A percentile compares a stretch with the other conserved stretches of the same genome.
These are phyloP conservation scores for Bimuria novae-zelandiae DNA, from an alignment of 2,329 filamentous ascomycete genomes.

Conservation along the genomic window DNA sequence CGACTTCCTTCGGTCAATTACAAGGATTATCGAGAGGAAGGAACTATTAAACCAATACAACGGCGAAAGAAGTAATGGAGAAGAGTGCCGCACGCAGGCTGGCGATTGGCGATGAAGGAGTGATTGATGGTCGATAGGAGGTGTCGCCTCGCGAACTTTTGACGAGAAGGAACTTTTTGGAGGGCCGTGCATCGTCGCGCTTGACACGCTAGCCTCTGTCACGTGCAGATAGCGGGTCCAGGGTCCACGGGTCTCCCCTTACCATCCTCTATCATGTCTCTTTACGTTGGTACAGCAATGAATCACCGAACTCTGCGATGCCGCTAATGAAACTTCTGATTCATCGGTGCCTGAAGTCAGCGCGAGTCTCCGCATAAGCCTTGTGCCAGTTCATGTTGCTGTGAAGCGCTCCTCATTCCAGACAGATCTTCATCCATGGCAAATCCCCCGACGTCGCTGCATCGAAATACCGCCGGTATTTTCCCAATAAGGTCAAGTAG, in stretches of 20 bases:
- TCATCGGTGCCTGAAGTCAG: too few species aligned
- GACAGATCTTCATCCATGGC: too few species aligned
- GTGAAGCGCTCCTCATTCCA: too few species aligned
- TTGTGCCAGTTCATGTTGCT: too few species aligned
- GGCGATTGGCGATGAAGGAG: constrained; percentile 22
- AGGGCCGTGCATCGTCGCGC: constrained; percentile 24
- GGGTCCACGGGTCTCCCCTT: not conserved
- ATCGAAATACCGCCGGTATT: too few species aligned
- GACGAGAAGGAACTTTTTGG: constrained; percentile 30
- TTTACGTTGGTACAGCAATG: too few species aligned
- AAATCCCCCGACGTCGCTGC: too few species aligned
- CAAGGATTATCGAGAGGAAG: constrained; percentile 18
- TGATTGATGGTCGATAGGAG: constrained; percentile 16
- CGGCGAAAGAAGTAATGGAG: constrained; percentile 12
- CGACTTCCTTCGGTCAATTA: constrained; percentile 17
- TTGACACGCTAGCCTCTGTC: constrained; percentile 24
- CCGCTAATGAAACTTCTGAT: too few species aligned
- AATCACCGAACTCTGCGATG: too few species aligned
- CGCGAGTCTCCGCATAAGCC: too few species aligned
- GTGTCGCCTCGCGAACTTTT: constrained; percentile 20
- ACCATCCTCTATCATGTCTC: too few species aligned
- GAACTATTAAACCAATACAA: constrained; percentile 14
- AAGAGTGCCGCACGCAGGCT: constrained; percentile 18
- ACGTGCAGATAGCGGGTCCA: constrained; percentile 15
- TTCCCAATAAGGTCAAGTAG: too few species aligned